These are phyloP conservation scores for Pleurotus ostreatus DNA, from an alignment of 768 basidiomycete genomes.

Conservation along the genomic window DNA sequence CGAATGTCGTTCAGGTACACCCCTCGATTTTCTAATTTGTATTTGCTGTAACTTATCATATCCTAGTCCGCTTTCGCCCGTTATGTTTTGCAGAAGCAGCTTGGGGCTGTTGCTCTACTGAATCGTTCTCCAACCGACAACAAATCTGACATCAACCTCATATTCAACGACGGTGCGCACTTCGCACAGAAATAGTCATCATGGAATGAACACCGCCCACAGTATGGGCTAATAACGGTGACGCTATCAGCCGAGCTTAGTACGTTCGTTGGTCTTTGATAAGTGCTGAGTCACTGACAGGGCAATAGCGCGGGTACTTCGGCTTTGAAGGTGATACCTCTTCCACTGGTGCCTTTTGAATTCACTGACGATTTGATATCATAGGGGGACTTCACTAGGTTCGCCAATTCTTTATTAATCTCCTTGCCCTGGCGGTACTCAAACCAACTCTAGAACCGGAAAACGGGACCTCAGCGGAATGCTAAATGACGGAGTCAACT, in stretches of 20 bases:
- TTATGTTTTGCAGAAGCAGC: slow-evolving; percentile 70
- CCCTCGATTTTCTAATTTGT: not conserved
- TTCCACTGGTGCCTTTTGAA: slow-evolving; percentile 2
- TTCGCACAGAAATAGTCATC: not conserved
- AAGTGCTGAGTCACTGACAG: slow-evolving; percentile 7
- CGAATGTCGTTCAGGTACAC: slow-evolving; percentile 86
- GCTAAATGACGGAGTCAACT: slow-evolving; percentile 95
- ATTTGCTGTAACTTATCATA: not conserved
- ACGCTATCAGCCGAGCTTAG: slow-evolving; percentile 89
- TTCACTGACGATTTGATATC: slow-evolving; percentile 4
- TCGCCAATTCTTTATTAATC: not conserved
- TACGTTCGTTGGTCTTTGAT: slow-evolving; percentile 30
- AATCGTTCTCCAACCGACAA: slow-evolving; percentile 45
- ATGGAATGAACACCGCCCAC: not conserved
- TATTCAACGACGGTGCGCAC: slow-evolving; percentile 72
- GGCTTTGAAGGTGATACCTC: slow-evolving; percentile 74
- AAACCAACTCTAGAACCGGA: slow-evolving; percentile 63
- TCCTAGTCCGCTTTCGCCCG: slow-evolving; percentile 87
- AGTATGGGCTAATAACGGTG: slow-evolving; percentile 99
- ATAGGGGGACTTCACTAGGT: slow-evolving; percentile 89
- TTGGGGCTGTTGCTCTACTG: slow-evolving; percentile 68
- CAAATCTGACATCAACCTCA: slow-evolving; percentile 60
- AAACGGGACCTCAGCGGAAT: slow-evolving; percentile 90
- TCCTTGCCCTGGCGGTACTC: not conserved
- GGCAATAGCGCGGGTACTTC: slow-evolving; percentile 85